These are phyloP conservation scores for Ophiostoma australiae DNA, from an alignment of 2,329 filamentous ascomycete genomes.

Conservation along the genomic window DNA sequence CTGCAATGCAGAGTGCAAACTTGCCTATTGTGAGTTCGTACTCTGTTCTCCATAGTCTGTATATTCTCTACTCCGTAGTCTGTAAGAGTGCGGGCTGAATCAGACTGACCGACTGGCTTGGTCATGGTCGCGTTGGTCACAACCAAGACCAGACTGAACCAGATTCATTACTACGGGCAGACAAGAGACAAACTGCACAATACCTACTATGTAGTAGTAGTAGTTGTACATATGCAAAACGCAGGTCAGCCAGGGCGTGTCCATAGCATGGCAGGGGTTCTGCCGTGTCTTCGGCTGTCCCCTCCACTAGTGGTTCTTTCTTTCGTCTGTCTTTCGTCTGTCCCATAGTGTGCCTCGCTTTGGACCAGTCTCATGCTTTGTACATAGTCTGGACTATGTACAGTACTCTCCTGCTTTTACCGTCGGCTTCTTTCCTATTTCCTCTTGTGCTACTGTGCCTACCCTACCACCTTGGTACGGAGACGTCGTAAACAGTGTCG, in stretches of 20 bases:
- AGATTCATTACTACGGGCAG: neutral
- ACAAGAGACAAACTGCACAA: no score
- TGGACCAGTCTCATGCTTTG: neutral
- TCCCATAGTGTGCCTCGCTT: neutral
- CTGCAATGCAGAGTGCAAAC: neutral
- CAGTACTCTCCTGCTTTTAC: neutral
- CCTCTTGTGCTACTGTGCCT: neutral
- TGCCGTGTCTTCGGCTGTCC: constrained; percentile 13
- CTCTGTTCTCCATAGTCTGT: no score
- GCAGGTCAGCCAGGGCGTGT: neutral
- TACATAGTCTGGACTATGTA: neutral
- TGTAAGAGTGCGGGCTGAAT: neutral
- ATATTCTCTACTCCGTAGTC: neutral
- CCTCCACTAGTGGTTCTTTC: constrained; percentile 11
- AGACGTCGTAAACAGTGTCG: neutral
- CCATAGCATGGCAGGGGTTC: constrained; percentile 5
- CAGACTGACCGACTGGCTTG: neutral
- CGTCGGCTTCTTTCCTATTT: constrained; percentile 10
- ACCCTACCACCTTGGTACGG: neutral
- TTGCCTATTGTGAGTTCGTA: neutral
- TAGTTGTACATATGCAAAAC: no score
- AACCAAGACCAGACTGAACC: constrained; percentile 1
- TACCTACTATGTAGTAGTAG: no score
- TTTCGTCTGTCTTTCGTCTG: neutral
- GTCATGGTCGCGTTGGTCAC: neutral